Conservation (phyloP, 2,329 filamentous ascomycete species). For the Trichoderma atrobrunneum region DNA sequence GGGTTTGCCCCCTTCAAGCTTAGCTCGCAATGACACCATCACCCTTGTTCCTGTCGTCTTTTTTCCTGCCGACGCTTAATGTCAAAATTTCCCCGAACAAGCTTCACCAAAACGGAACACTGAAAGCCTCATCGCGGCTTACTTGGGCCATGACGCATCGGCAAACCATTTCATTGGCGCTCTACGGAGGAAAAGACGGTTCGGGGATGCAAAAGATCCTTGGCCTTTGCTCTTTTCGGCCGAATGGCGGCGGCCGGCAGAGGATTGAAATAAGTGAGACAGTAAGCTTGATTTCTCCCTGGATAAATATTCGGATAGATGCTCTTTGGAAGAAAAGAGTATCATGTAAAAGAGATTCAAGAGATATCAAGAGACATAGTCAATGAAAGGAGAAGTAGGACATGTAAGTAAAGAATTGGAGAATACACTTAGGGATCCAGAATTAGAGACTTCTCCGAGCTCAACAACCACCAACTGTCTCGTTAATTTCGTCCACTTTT, state of each 20-base stretch:
- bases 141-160: background rate
- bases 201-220: background rate
- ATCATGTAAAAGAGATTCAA: background rate
- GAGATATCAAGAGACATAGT: background rate
- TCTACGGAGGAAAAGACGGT: background rate
- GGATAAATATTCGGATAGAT: background rate
- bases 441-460: background rate
- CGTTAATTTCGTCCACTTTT: background rate
- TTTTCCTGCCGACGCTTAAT: background rate
- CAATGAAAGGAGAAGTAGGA: background rate
- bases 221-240: background rate
- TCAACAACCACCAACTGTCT: background rate
- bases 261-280: background rate
- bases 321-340: background rate
- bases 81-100: background rate
- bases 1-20: background rate
- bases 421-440: background rate
- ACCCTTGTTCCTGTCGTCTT: slow-evolving; percentile 8
- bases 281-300: background rate
- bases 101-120: background rate
- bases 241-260: background rate
- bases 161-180: background rate
- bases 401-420: background rate
- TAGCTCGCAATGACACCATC: slow-evolving; percentile 17
- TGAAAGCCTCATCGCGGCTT: background rate